A percentile compares a stretch with the other conserved stretches of the same genome.
Conservation (phyloP, 768 basidiomycete genomes). For the Coprinopsis cinerea region DNA sequence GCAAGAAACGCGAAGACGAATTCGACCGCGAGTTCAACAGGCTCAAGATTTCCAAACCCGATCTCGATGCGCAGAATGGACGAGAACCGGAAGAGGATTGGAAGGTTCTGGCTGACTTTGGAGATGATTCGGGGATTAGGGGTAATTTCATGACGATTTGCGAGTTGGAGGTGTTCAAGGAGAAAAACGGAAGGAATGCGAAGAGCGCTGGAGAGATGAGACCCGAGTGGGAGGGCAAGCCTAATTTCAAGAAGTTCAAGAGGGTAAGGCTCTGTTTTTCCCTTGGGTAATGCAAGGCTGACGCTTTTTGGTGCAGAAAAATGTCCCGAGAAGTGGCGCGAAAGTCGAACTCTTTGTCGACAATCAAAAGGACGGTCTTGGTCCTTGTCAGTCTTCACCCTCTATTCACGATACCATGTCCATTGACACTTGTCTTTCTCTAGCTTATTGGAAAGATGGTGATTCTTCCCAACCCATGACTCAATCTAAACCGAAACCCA, state of each 20-base stretch:
- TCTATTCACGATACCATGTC: neutral
- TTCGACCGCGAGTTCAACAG: constrained; percentile 81
- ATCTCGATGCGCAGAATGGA: constrained; percentile 36
- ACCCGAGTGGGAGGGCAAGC: constrained; percentile 42
- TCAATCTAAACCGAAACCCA: constrained; percentile 16
- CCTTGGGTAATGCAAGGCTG: neutral
- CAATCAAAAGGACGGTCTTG: constrained; percentile 49
- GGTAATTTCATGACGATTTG: constrained; percentile 81
- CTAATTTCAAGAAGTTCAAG: constrained; percentile 77
- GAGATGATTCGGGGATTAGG: constrained; percentile 50
- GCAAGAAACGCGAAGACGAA: constrained; percentile 59
- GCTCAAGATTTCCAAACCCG: constrained; percentile 64
- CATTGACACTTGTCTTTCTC: neutral
- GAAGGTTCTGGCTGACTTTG: constrained; percentile 60
- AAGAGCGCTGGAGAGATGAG: constrained; percentile 8
- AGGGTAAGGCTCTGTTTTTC: constrained; percentile 37
- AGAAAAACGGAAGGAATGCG: constrained; percentile 14
- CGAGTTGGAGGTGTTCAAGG: constrained; percentile 52
- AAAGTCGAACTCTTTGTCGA: constrained; percentile 47
- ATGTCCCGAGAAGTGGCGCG: constrained; percentile 15
- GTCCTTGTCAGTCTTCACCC: constrained; percentile 32
- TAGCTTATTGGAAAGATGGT: constrained; percentile 55
- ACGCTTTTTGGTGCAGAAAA: constrained; percentile 20
- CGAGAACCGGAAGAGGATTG: constrained; percentile 49
- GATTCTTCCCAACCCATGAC: constrained; percentile 11